phyloP scores from a whole-genome alignment of 208 protist species.

The Acanthamoeba healyi region DNA sequence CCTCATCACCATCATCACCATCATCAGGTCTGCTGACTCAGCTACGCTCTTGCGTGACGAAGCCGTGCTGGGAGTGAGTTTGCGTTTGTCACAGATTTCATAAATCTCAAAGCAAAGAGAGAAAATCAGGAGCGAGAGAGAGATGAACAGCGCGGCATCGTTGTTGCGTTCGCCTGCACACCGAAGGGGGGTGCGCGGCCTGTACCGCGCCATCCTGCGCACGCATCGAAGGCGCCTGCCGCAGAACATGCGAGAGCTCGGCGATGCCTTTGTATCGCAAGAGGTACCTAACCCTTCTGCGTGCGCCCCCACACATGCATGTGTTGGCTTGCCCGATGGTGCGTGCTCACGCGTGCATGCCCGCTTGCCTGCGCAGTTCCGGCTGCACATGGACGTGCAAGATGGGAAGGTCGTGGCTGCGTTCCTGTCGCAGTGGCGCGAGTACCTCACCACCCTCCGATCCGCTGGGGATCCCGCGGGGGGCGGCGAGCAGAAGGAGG shows the following conservation, averaged over 20 bases:
- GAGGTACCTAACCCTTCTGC: constrained; percentile 12
- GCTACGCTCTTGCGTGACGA: too few relatives aligned
- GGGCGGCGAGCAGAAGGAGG: not conserved
- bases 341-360: not conserved
- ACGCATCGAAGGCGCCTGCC: constrained; percentile 42
- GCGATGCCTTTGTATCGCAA: constrained; percentile 69
- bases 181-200: not conserved
- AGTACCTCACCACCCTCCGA: constrained; percentile 22
- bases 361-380: not conserved
- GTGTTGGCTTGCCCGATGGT: not conserved
- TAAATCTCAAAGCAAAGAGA: too few relatives aligned
- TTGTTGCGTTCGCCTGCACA: not conserved
- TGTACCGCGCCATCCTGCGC: constrained; percentile 71
- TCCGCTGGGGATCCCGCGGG: too few relatives aligned
- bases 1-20: too few relatives aligned
- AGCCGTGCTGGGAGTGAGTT: too few relatives aligned
- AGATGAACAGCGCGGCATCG: not conserved
- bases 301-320: not conserved
- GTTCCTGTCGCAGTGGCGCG: not conserved
- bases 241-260: constrained; percentile 23
- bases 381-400: constrained; percentile 7
- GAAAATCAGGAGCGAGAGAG: not conserved
- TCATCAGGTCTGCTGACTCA: too few relatives aligned
- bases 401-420: not conserved
- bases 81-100: too few relatives aligned